Evolutionary conservation across 768 basidiomycete genomes (phyloP), one percentile per base, ranked within the genome.

Genomic region (Baorangia bicolor): DNA sequence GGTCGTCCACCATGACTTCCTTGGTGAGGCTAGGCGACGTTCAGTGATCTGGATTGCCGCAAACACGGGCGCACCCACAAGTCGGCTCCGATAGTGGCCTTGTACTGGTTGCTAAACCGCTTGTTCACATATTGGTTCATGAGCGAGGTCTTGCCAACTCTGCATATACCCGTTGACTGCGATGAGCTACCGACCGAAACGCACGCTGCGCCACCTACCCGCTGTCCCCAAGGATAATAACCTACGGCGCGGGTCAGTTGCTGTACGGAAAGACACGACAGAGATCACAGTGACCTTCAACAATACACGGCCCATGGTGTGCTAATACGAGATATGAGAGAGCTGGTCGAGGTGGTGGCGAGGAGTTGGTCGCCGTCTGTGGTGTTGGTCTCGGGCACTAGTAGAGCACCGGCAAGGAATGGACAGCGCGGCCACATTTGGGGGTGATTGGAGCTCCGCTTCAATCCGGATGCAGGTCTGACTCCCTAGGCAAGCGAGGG

Each of bases 71-170:
- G 45, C 61, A 81, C 91, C 57, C 75, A 93, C 92, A 95, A 95
- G 82, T 95, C 93, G 56, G 94, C 94, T 56, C 94, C 94, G 70
- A 96, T 96, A 59, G 97, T 98, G 18, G 97, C 97, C 78, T 98
- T 98, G 84, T 99, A 99, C 77, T 98, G 96, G 77, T 95, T 97
- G 74, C 91, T 94, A 76, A 98, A 99, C 59, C 97, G 90, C 75
- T 98, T 98, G 85, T 98, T 98, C 62, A 99, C 97, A 78, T 97
- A 98, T 77, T 99, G 97, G 79, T 98, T 98, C 97, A 99, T 99
- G 66, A 99, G 88, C 28, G 96, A 98, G 39, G 97, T 98, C 88
- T 98, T 98, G 40, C 95, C 96, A 73, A 98, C 96, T 55, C 95
- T 95, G 66, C 18, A 50, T 31, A 37, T 48, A 4, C 55, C 56